phyloP scores from a whole-genome alignment of 202 grass and related monocot genomes.

The Schoenoplectus tabernaemontani region DNA sequence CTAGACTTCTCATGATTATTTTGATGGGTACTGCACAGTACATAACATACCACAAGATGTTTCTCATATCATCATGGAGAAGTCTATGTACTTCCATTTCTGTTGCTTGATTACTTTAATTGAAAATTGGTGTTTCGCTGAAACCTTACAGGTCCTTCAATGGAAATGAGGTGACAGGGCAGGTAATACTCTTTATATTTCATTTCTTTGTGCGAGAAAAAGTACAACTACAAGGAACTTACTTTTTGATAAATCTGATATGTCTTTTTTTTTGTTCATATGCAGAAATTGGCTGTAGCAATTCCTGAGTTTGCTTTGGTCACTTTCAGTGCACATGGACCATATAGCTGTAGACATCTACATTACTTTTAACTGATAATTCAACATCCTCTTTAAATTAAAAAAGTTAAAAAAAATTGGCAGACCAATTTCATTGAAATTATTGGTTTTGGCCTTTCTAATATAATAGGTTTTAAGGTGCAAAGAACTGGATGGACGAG shows the following conservation, averaged over 20 bases:
- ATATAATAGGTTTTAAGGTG: slow-evolving; percentile 54
- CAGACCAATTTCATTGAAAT: not conserved
- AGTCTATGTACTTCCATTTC: not conserved
- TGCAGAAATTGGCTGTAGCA: slow-evolving; percentile 55
- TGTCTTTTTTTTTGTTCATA: not conserved
- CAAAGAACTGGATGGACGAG: slow-evolving; percentile 93
- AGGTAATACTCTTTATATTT: slow-evolving; percentile 45
- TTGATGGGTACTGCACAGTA: not conserved
- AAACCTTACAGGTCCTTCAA: slow-evolving; percentile 68
- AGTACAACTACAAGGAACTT: not conserved
- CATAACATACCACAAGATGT: not conserved
- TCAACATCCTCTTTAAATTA: not conserved
- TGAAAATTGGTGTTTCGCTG: slow-evolving; percentile 22
- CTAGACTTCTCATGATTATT: not conserved
- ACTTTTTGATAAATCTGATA: slow-evolving; percentile 9
- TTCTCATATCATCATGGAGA: not conserved
- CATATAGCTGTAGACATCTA: slow-evolving; percentile 54
- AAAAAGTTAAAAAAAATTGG: not conserved
- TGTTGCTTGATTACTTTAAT: slow-evolving; percentile 18
- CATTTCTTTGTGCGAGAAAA: slow-evolving; percentile 15
- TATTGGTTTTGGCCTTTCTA: not conserved
- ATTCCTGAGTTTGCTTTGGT: slow-evolving; percentile 70
- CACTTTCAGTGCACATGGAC: slow-evolving; percentile 72
- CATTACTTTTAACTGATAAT: not conserved
- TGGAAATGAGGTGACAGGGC: slow-evolving; percentile 44